phyloP scores from a whole-genome alignment of 2,329 filamentous ascomycete genomes.

The Phialophora tarda region DNA sequence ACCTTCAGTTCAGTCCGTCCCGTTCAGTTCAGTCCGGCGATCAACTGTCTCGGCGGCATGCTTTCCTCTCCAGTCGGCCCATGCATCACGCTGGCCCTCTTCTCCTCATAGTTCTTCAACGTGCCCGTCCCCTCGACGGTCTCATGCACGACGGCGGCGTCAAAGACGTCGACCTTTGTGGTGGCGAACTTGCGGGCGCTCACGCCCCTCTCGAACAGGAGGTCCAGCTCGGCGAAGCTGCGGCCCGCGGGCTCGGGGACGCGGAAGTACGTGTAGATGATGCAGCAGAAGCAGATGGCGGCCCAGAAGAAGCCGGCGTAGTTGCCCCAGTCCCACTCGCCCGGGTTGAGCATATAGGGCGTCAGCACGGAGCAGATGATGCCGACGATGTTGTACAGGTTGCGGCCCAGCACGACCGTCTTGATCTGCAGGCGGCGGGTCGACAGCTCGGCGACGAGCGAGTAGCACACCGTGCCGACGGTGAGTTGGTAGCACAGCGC shows the following conservation, averaged over 20 bases:
- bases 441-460: conserved; percentile 82
- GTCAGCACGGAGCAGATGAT: conserved; percentile 83
- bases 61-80: conserved; percentile 3
- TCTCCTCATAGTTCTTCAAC: conserved; percentile 23
- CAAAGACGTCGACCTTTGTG: conserved; percentile 63
- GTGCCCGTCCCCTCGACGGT: conserved; percentile 27
- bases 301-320: conserved; percentile 89
- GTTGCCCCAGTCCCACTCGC: conserved; percentile 85
- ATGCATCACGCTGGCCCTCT: conserved; percentile 15
- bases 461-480: conserved; percentile 89
- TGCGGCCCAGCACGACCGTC: conserved; percentile 84
- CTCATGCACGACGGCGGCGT: conserved; percentile 33
- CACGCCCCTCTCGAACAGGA: conserved; percentile 77
- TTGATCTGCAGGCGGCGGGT: conserved; percentile 86
- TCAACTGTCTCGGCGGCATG: conserved; percentile 7
- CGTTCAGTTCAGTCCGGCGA: not conserved
- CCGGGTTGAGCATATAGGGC: conserved; percentile 87
- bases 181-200: conserved; percentile 73
- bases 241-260: conserved; percentile 80
- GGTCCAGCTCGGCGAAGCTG: conserved; percentile 83
- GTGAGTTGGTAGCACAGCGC: conserved; percentile 83
- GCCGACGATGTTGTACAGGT: conserved; percentile 78
- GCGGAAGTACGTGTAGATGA: conserved; percentile 81
- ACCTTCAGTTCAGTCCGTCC: too few species aligned
- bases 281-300: conserved; percentile 77